phyloP scores from a whole-genome alignment of 2,329 filamentous ascomycete species.

The Trichophyton verrucosum region DNA sequence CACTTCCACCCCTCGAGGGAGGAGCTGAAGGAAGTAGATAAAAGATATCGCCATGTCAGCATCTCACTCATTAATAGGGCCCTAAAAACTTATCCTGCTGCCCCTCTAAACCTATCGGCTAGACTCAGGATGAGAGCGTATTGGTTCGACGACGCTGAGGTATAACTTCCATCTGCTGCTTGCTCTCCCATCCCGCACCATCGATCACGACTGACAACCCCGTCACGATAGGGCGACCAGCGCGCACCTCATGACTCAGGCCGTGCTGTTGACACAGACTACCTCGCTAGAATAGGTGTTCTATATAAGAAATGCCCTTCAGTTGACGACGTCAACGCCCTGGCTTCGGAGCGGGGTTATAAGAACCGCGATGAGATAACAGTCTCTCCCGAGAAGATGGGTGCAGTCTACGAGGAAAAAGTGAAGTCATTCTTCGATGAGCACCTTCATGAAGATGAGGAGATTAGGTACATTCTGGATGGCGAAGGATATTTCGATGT shows the following conservation, averaged over 20 bases:
- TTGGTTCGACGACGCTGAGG: slow-evolving; percentile 55
- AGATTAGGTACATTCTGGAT: slow-evolving; percentile 87
- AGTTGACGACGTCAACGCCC: slow-evolving; percentile 54
- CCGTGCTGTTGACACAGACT: slow-evolving; percentile 49
- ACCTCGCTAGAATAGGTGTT: slow-evolving; percentile 65
- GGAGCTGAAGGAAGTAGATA: not conserved
- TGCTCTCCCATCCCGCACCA: not conserved
- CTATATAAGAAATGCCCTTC: slow-evolving; percentile 59
- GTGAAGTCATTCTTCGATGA: slow-evolving; percentile 89
- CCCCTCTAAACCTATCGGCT: not conserved
- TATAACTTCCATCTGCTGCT: slow-evolving; percentile 23
- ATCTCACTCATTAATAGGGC: not conserved
- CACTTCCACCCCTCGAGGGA: not conserved
- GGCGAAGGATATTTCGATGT: slow-evolving; percentile 92
- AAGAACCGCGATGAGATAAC: slow-evolving; percentile 90
- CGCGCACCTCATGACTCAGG: slow-evolving; percentile 81
- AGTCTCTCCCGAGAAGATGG: slow-evolving; percentile 76
- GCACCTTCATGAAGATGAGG: slow-evolving; percentile 95
- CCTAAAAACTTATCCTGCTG: not conserved
- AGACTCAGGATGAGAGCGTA: slow-evolving; percentile 52
- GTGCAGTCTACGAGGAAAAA: slow-evolving; percentile 78
- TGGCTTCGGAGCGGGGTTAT: slow-evolving; percentile 68
- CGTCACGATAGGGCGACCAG: slow-evolving; percentile 66
- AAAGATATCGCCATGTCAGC: not conserved
- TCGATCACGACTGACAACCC: not conserved